phyloP scores from a whole-genome alignment of 129 eudicot species.

The Flaveria brownii region DNA sequence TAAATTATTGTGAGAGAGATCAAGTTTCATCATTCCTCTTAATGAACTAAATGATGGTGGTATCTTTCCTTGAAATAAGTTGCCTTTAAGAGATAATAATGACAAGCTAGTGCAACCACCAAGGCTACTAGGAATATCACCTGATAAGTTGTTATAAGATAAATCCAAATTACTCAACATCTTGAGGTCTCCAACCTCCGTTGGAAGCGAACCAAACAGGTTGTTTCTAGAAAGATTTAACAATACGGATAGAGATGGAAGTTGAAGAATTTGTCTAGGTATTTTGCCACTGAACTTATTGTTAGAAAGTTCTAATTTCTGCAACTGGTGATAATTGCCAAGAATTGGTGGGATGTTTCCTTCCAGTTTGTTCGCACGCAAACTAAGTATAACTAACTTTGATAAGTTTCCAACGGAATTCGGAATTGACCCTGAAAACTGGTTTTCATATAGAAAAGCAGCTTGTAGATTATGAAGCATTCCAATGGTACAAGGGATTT shows the following conservation, averaged over 20 bases:
- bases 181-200: constrained; percentile 14
- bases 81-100: not conserved
- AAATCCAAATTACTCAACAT: not conserved
- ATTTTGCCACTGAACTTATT: constrained; percentile 12
- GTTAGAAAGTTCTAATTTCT: not conserved
- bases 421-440: constrained; percentile 18
- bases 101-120: not conserved
- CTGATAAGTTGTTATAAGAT: constrained; percentile 19
- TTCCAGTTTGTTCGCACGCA: constrained; percentile 4
- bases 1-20: constrained; percentile 16
- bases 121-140: constrained; percentile 7
- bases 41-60: constrained; percentile 6
- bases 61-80: constrained; percentile 19
- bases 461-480: not conserved
- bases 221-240: constrained; percentile 17
- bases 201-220: constrained; percentile 5
- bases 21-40: not conserved
- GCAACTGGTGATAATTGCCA: not conserved
- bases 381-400: not conserved
- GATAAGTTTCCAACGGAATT: constrained; percentile 18
- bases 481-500: constrained; percentile 11
- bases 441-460: not conserved
- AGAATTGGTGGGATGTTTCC: not conserved
- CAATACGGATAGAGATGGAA: not conserved
- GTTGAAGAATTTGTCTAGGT: constrained; percentile 12